Evolutionary conservation across 2,329 filamentous ascomycete species (phyloP), one percentile per base, ranked within the genome.

Genomic region (Dactylellina leptospora): DNA sequence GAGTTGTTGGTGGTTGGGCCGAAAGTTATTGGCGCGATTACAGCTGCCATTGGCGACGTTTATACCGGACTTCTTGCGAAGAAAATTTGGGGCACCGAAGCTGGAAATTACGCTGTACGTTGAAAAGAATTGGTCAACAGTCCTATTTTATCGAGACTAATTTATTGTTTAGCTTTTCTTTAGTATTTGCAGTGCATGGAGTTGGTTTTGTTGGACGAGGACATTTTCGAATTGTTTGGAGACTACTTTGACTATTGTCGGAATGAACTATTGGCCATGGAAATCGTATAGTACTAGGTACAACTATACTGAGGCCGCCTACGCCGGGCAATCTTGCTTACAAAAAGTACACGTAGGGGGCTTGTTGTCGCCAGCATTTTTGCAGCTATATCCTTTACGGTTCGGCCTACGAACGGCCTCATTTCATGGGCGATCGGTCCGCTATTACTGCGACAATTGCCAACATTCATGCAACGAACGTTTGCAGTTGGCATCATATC

Each of bases 141-240:
- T 23, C 10, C 53, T 66, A 18, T 30, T 11, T 30, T 36, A 6
- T 36, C 25, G 23, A 51, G 23, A 20, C 27, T 25, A 54, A 66
- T 38, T 44, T 48, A n/a, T 30, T 22, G 74, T 74, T 69, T 79
- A 92, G 88, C 82, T 96, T 47, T 84, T 85, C 68, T 84, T 95
- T 80, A 88, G 87, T 2, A 80, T 90, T 44, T 82, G 88, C 77
- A 96, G 88, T 80, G 91, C 95, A 4, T 99, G 95, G 92, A 92
- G 97, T 79, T 97, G 91, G 91, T 97, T 95, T 80, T 95, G 90
- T 81, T 95, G 92, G 1, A 93, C 92, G 0, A 86, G 95, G 48
- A 96, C 95, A 0, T 89, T 99, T 78, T 97, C 93, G 60, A 99
- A 99, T 81, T 95, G 89, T 56, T 82, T 97, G 3, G 95, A 99